Evolutionary conservation across 2,329 filamentous ascomycete species (phyloP).

Genomic region (Pseudonectria buxi): DNA sequence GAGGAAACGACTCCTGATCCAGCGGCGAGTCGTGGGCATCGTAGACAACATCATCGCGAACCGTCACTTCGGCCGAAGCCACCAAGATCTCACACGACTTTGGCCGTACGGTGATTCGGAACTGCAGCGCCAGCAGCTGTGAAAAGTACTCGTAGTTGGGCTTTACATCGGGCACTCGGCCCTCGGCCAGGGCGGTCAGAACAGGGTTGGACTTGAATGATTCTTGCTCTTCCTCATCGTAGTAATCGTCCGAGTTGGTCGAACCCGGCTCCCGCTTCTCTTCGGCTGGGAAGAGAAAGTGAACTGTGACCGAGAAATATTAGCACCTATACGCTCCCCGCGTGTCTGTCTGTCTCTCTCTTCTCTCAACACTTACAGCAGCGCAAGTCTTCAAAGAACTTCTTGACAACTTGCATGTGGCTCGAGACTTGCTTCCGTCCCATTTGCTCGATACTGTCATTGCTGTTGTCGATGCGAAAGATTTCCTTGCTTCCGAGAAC

Average conservation of each 20-base stretch:
- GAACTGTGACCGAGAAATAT: constrained; percentile 32
- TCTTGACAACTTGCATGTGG: constrained; percentile 65
- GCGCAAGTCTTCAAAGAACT: constrained; percentile 55
- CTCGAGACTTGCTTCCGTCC: constrained; percentile 61
- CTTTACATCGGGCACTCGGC: constrained; percentile 49
- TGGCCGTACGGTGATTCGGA: constrained; percentile 46
- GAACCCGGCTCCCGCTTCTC: constrained; percentile 52
- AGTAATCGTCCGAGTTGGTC: constrained; percentile 53
- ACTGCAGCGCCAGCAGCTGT: constrained; percentile 47
- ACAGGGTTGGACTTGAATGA: constrained; percentile 61
- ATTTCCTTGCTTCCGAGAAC: constrained; percentile 36
- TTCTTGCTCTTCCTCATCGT: constrained; percentile 36
- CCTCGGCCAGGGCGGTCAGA: constrained; percentile 53
- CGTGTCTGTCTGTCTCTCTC: too few relatives aligned
- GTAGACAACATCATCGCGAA: constrained; percentile 43
- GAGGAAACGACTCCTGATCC: constrained; percentile 45
- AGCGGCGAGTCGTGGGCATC: constrained; percentile 37
- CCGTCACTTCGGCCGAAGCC: constrained; percentile 44
- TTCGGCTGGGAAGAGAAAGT: constrained; percentile 53
- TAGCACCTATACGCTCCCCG: too few relatives aligned
- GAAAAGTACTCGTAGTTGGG: constrained; percentile 58
- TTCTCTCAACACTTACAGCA: constrained; percentile 51
- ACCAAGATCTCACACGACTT: constrained; percentile 55
- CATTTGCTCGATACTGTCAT: constrained; percentile 39
- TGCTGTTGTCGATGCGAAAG: constrained; percentile 37